Percentiles rank a stretch among this genome's conserved stretches.
phyloP scores from a whole-genome alignment of 2,329 filamentous ascomycete species.

The Lasiodiplodia citricola region DNA sequence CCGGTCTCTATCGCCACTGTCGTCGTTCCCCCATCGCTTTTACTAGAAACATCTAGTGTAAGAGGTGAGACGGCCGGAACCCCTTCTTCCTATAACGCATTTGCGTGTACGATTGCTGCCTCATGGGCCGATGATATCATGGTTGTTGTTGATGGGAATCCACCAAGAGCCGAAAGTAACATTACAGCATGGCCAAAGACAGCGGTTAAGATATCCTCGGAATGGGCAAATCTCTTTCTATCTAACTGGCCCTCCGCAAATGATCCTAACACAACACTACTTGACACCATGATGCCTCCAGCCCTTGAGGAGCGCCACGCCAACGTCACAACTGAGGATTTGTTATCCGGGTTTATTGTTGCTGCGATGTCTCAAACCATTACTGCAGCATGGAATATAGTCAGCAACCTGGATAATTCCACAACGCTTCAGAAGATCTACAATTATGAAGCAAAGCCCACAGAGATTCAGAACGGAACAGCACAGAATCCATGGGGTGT shows the following conservation, averaged over 20 bases:
- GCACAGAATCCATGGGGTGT: background rate
- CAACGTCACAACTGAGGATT: background rate
- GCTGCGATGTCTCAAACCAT: background rate
- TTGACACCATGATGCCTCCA: background rate
- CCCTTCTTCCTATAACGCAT: background rate
- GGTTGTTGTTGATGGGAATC: no score
- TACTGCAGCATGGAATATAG: background rate
- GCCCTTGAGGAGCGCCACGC: background rate
- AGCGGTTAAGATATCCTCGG: background rate
- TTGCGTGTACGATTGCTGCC: background rate
- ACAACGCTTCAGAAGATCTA: background rate
- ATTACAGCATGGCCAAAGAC: background rate
- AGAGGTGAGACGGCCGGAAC: no score
- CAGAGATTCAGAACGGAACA: background rate
- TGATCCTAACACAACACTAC: background rate
- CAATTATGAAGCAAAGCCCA: rapidly evolving
- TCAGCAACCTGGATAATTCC: background rate
- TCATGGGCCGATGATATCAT: background rate
- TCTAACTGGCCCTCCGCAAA: background rate
- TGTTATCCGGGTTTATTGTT: background rate
- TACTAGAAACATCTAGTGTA: no score
- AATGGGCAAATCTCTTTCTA: background rate
- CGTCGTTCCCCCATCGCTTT: background rate
- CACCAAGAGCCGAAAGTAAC: background rate
- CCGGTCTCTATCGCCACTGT: background rate